These are phyloP conservation scores for Houttuynia cordata DNA, from an alignment of 164 flowering plant genomes.

Conservation along the genomic window DNA sequence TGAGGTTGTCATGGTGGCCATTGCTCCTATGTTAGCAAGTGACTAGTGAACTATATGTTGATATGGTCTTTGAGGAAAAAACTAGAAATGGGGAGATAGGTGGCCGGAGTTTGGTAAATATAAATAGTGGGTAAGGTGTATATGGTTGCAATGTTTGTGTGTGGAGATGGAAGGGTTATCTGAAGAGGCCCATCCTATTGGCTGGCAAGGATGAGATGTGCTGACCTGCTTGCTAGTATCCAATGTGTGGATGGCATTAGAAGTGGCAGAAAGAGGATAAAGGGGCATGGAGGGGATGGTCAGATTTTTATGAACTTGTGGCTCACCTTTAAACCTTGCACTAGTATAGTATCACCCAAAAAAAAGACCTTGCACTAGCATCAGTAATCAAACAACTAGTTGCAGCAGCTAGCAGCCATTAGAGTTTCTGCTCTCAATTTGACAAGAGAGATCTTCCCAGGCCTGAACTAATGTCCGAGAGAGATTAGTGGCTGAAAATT, in stretches of 20 bases:
- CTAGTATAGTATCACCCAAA: too few species aligned
- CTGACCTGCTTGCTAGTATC: conserved; percentile 22
- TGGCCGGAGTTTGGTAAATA: conserved; percentile 2
- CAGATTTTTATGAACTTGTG: conserved; percentile 1
- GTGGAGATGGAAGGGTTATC: conserved; percentile 19
- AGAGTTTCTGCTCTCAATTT: too few species aligned
- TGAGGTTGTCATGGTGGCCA: conserved; percentile 51
- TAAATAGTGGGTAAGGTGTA: conserved; percentile 18
- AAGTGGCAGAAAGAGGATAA: background rate
- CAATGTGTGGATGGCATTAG: conserved; percentile 11
- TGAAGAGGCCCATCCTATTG: conserved; percentile 22
- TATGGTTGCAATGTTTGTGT: conserved; percentile 2
- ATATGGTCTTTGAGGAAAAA: conserved; percentile 5
- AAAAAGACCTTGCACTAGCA: too few species aligned
- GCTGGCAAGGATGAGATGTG: conserved; percentile 19
- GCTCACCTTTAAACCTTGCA: background rate
- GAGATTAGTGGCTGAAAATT: too few species aligned
- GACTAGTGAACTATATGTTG: conserved; percentile 2
- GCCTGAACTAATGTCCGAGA: too few species aligned
- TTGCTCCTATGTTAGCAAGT: conserved; percentile 7
- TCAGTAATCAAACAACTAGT: too few species aligned
- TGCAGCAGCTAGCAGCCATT: too few species aligned
- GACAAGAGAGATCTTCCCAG: too few species aligned
- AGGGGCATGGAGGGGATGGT: background rate
- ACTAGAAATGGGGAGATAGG: background rate